Evolutionary conservation across 139 green algal genomes (phyloP).

Genomic region (Closterium sp.): DNA sequence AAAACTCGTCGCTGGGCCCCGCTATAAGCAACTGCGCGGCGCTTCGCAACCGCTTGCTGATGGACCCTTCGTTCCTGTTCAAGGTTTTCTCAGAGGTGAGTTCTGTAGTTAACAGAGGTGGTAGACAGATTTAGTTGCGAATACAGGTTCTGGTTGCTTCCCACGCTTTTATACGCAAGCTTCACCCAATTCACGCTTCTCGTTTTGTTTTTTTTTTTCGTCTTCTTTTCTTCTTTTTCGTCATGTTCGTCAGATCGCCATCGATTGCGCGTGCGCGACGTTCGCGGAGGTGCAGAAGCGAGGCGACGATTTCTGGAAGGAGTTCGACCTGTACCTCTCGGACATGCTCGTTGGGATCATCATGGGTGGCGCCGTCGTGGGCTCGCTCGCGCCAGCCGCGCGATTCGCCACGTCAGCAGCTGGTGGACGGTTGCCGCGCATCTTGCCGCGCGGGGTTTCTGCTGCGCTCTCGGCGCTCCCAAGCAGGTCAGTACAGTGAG

Average conservation of each 20-base stretch:
- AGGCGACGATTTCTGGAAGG: constrained; percentile 86
- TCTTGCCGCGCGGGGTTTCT: neutral
- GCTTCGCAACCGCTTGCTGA: constrained; percentile 37
- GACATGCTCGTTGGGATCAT: constrained; percentile 87
- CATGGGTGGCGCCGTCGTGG: constrained; percentile 88
- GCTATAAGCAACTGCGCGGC: neutral
- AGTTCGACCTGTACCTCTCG: constrained; percentile 97
- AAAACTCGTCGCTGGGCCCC: constrained; percentile 17
- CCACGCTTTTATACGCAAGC: neutral
- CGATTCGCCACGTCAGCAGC: constrained; percentile 1
- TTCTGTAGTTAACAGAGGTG: neutral
- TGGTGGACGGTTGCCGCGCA: neutral
- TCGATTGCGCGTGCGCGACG: constrained; percentile 92
- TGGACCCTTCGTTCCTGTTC: constrained; percentile 49
- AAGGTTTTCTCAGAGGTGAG: constrained; percentile 49
- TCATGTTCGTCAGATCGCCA: constrained; percentile 74
- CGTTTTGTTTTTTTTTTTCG: neutral
- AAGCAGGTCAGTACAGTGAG: constrained; percentile 1
- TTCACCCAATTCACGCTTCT: neutral
- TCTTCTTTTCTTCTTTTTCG: neutral
- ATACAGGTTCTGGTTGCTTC: no score
- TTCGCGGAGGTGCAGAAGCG: constrained; percentile 94
- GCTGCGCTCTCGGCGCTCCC: constrained; percentile 9
- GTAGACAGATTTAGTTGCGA: neutral
- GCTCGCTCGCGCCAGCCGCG: constrained; percentile 81